These are phyloP conservation scores for Chenopodium suecicum DNA, from an alignment of 148 eudicot genomes.

Conservation along the genomic window DNA sequence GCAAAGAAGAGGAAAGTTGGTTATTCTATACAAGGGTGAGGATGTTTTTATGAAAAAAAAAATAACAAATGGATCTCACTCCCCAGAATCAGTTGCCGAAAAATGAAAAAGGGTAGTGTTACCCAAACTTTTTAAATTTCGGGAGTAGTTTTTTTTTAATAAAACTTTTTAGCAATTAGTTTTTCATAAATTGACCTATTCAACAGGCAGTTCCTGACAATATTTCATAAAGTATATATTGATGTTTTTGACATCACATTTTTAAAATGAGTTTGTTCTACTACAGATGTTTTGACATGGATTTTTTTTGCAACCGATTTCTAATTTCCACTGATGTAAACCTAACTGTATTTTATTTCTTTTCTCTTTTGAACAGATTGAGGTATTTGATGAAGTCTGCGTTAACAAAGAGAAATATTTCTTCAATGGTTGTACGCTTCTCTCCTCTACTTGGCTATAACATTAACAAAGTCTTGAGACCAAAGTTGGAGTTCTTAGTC, in stretches of 20 bases:
- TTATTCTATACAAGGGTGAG: no score
- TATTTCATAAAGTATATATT: no score
- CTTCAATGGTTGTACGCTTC: constrained; percentile 70
- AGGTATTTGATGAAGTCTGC: constrained; percentile 60
- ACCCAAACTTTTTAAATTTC: no score
- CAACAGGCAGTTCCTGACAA: no score
- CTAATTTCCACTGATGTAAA: neutral
- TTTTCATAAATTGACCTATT: no score
- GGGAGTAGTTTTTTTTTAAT: no score
- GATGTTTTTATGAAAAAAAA: no score
- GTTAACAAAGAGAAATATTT: constrained; percentile 51
- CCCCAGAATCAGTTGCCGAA: no score
- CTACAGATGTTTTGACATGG: neutral
- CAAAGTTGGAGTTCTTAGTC: constrained; percentile 67
- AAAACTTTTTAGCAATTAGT: no score
- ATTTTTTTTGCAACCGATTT: neutral
- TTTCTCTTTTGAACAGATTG: constrained; percentile 38
- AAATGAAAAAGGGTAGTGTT: no score
- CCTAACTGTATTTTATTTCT: neutral
- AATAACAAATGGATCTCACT: no score
- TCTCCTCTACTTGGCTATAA: constrained; percentile 81
- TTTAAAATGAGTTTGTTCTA: neutral
- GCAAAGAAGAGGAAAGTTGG: no score
- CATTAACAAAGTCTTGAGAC: constrained; percentile 63
- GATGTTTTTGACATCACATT: neutral